Base-by-base conservation (phyloP, 192 early-diverging fungal genomes). In the Backusella liffmaniae region DNA sequence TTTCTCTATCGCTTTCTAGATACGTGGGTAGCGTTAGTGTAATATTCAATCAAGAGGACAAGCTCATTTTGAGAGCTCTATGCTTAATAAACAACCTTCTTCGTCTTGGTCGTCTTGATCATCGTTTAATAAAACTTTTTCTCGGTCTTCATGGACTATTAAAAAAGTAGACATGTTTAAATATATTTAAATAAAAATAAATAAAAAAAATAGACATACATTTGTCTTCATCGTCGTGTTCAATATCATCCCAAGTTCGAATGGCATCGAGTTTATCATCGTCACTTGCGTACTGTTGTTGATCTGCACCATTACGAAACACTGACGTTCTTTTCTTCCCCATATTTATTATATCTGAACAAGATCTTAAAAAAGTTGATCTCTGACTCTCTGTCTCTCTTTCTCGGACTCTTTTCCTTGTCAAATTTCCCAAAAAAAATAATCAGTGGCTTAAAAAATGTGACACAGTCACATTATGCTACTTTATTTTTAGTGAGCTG, bases 1-100 rank as follows among this genome's bases (percentile, higher is more conserved):
- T 92, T 80, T 96, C 93, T 66, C 93, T 84, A 73, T 95, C 93
- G 10, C 88, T 91, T n/a, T 89, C 46, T 88, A 85, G n/a, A 39
- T 12, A 75, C 36, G 12, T 44, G 12, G 12, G 13, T 68, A 32
- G 39, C 15, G 35, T 9, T 74, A 59, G 32, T 66, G 62, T n/a
- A 65, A 37, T 26, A 36, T 42, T 67, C 37, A 41, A 35, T 32
- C 32, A 32, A 32, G 32, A 3, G 9, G 10, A 39, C 9, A 39
- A 2, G 7, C 37, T 39, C 37, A 39, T 39, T 10, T 39, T 30
- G 29, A 18, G 16, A 29, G 21, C 34, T 0, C 5, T 5, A 36
- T n/a, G 7, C 23, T 73, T 80, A 75, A 67, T 72, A 75, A 29
- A 77, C 62, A 59, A 36, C 70, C 44, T 41, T 72, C 66, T 36